A percentile compares a stretch with the other conserved stretches of the same genome.
Conservation (phyloP, 2,329 filamentous ascomycete genomes). For the Lizonia empirigonia region DNA sequence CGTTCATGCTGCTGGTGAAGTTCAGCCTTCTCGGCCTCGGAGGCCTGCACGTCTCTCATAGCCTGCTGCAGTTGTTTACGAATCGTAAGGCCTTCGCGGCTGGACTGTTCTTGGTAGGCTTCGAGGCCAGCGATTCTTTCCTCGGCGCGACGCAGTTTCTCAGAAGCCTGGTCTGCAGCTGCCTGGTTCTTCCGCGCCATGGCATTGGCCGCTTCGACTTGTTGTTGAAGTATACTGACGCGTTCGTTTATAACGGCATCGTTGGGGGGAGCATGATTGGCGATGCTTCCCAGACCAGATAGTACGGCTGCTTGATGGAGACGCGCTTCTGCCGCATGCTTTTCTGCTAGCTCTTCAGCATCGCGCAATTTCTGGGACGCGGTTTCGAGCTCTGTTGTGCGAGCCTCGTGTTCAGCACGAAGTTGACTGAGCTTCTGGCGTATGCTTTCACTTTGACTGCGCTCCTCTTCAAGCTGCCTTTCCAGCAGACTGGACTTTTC, state of each 20-base stretch:
- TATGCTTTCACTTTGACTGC: slow-evolving; percentile 72
- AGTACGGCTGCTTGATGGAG: slow-evolving; percentile 84
- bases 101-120: slow-evolving; percentile 96
- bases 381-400: slow-evolving; percentile 76
- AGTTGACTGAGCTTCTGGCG: slow-evolving; percentile 79
- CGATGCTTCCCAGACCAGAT: slow-evolving; percentile 77
- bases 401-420: slow-evolving; percentile 81
- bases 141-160: slow-evolving; percentile 89
- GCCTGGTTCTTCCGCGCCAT: slow-evolving; percentile 87
- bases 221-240: slow-evolving; percentile 74
- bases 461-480: slow-evolving; percentile 82
- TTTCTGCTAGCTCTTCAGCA: slow-evolving; percentile 85
- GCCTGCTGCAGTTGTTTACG: slow-evolving; percentile 86
- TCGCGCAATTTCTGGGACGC: slow-evolving; percentile 77
- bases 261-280: slow-evolving; percentile 59
- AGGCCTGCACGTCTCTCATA: slow-evolving; percentile 80
- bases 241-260: slow-evolving; percentile 64
- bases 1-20: slow-evolving; percentile 81
- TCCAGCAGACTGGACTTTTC: slow-evolving; percentile 79
- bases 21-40: slow-evolving; percentile 80
- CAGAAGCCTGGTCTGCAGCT: slow-evolving; percentile 83
- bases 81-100: slow-evolving; percentile 87
- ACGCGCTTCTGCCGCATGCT: slow-evolving; percentile 83
- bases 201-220: slow-evolving; percentile 76
- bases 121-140: slow-evolving; percentile 96